A percentile compares a stretch with the other conserved stretches of the same genome.
These are phyloP conservation scores for Harrya chromipes DNA, from an alignment of 768 basidiomycete genomes.

Conservation along the genomic window DNA sequence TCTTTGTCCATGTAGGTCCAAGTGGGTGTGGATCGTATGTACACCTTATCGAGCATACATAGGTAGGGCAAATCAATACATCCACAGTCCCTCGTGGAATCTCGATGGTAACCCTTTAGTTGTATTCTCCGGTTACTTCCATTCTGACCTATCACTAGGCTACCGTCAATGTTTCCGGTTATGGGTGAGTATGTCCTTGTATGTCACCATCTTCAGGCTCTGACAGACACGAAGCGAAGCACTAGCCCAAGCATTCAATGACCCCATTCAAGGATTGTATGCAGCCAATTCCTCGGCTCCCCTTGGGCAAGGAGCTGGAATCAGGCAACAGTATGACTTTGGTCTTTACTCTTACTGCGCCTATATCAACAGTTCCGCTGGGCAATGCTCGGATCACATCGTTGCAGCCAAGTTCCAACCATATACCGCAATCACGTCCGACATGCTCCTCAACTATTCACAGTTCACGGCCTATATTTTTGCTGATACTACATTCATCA, in stretches of 20 bases:
- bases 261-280: constrained; percentile 63
- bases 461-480: constrained; percentile 53
- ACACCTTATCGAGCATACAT: constrained; percentile 20
- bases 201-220: not conserved
- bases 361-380: constrained; percentile 56
- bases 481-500: constrained; percentile 48
- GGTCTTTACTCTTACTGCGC: constrained; percentile 83
- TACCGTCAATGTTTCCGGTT: constrained; percentile 65
- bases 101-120: constrained; percentile 55
- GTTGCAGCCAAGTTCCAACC: constrained; percentile 61
- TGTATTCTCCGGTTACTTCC: not conserved
- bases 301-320: constrained; percentile 51
- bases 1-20: constrained; percentile 73
- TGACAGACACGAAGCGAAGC: constrained; percentile 40
- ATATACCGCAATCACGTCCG: constrained; percentile 58
- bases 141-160: constrained; percentile 42
- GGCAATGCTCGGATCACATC: constrained; percentile 62
- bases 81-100: constrained; percentile 68
- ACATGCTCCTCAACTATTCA: constrained; percentile 67
- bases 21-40: constrained; percentile 10
- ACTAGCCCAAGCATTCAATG: constrained; percentile 46
- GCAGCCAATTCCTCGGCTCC: constrained; percentile 63
- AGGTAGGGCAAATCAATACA: constrained; percentile 85
- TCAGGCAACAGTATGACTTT: constrained; percentile 71
- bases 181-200: constrained; percentile 50